Base-by-base conservation (phyloP, 441 rosid species). In the Pelargonium fulgidum region DNA sequence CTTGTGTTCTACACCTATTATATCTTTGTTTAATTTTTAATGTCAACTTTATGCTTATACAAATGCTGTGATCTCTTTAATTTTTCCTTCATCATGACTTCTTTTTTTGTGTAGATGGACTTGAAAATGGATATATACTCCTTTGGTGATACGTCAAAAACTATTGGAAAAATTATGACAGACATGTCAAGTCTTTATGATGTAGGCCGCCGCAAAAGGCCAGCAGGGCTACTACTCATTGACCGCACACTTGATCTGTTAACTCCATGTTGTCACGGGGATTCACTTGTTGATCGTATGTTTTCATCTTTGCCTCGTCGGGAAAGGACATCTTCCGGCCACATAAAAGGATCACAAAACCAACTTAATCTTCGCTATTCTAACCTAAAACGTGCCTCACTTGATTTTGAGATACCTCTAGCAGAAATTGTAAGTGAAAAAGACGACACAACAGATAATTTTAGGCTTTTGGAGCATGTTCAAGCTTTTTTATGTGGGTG, bases 171-270 rank as follows among this genome's bases (percentile, higher is more conserved):
- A 81, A 85, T 88, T 71, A 75, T 93, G 88, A 93, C 92, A 16
- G 97, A 91, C 83, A 93, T 93, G 98, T 91, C 98, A 69, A 91
- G 98, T 81, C 93, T 91, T 68, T 93, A 93, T 71, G 97, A 93
- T 80, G 97, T 93, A 36, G 97, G 97, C 67, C 97, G 96, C 19
- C 93, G 92, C 7, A 93, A 88, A 81, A 85, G 89, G 73, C 74
- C 98, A 68, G 95, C 97, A 0, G 97, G 97, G 47, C 83, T 93
- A 77, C 76, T 93, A 74, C 90, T 93, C 68, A 77, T 93, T 69
- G 98, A 91, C 73, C 93, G 98, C 68, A 84, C 97, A 16, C 91
- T 91, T 68, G 97, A 93, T 86, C 90, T 93, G 74, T 87, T 91
- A 66, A 93, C 98, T 77, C 93, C 98, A 26, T 89, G 97, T 72